Evolutionary conservation across 164 flowering plant genomes (phyloP).

Genomic region (Warburgia ugandensis): DNA sequence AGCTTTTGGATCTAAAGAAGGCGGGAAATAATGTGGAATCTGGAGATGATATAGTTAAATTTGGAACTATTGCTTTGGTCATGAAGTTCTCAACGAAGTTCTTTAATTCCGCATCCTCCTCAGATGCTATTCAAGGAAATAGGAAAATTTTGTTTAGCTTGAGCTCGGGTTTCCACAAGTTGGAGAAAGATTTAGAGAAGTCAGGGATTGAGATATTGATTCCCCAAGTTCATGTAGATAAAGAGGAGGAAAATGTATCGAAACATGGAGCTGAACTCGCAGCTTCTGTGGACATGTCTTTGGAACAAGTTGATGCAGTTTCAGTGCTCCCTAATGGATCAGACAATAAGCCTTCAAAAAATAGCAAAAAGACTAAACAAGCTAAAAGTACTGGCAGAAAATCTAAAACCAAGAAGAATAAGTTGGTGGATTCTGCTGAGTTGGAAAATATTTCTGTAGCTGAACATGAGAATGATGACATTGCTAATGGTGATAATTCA

Average conservation of each 20-base stretch:
- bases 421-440: slow-evolving; percentile 2
- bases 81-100: slow-evolving; percentile 38
- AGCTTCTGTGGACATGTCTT: neutral
- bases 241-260: neutral
- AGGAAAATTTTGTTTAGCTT: slow-evolving; percentile 61
- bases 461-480: slow-evolving; percentile 7
- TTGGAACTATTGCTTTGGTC: slow-evolving; percentile 37
- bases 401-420: slow-evolving; percentile 13
- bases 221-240: slow-evolving; percentile 2
- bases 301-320: slow-evolving; percentile 1
- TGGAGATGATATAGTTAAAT: slow-evolving; percentile 24
- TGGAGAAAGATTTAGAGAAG: slow-evolving; percentile 59
- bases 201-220: slow-evolving; percentile 35
- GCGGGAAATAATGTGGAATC: slow-evolving; percentile 16
- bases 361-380: slow-evolving; percentile 29
- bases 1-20: slow-evolving; percentile 35
- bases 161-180: slow-evolving; percentile 51
- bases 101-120: slow-evolving; percentile 49
- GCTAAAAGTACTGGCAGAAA: slow-evolving; percentile 5
- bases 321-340: slow-evolving; percentile 1
- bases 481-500: slow-evolving; percentile 13
- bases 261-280: slow-evolving; percentile 1
- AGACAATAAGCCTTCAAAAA: slow-evolving; percentile 14
- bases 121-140: slow-evolving; percentile 60
- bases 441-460: neutral